These are phyloP conservation scores for Podospora bellae-mahoneyi DNA, from an alignment of 495 filamentous ascomycete genomes.

Conservation along the genomic window DNA sequence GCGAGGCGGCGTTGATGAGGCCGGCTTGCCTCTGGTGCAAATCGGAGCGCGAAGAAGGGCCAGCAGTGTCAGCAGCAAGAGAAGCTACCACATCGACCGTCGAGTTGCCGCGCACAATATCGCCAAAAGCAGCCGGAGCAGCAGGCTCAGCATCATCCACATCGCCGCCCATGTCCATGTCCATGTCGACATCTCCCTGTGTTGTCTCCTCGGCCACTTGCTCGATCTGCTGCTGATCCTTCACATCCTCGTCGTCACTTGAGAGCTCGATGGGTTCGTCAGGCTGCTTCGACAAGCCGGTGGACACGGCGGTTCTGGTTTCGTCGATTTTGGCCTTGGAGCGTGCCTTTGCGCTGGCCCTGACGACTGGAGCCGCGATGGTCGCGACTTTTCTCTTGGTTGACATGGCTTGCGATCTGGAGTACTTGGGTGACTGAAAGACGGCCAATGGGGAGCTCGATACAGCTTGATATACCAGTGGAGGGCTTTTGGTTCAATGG, in stretches of 20 bases:
- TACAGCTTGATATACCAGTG: not conserved
- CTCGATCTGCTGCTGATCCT: not conserved
- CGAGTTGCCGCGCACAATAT: conserved; percentile 72
- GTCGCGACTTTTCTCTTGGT: conserved; percentile 51
- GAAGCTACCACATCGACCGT: conserved; percentile 72
- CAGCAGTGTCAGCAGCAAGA: conserved; percentile 43
- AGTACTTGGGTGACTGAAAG: not conserved
- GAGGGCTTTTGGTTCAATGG: not conserved
- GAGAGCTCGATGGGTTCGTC: conserved; percentile 51
- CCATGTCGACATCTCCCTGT: conserved; percentile 10
- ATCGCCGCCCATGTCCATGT: conserved; percentile 32
- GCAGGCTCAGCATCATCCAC: conserved; percentile 38
- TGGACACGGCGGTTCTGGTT: conserved; percentile 61
- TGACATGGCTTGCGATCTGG: conserved; percentile 39
- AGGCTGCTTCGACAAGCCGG: conserved; percentile 22
- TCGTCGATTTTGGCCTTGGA: conserved; percentile 69
- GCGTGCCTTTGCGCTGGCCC: conserved; percentile 58
- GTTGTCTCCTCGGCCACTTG: conserved; percentile 5
- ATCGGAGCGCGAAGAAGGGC: conserved; percentile 18
- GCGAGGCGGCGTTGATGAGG: conserved; percentile 70
- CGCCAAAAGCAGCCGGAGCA: conserved; percentile 71
- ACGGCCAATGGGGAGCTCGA: conserved; percentile 11
- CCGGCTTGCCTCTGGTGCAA: conserved; percentile 37
- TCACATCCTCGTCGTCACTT: conserved; percentile 41
- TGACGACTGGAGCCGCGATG: conserved; percentile 48